These are phyloP conservation scores for Aspergillus japonicus DNA, from an alignment of 2,329 filamentous ascomycete genomes.

Conservation along the genomic window DNA sequence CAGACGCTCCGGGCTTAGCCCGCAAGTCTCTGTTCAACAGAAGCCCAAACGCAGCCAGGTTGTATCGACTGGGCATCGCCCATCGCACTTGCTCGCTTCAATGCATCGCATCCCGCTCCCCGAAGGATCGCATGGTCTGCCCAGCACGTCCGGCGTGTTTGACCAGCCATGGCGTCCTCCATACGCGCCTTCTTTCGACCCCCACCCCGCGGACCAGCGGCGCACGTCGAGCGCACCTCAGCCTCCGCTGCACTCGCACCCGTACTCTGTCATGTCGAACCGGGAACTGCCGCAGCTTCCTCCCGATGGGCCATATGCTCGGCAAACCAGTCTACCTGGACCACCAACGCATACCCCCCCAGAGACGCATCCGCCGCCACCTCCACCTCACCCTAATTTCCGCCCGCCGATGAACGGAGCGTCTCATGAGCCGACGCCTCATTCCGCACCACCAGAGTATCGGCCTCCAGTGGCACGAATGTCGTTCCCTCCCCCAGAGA, in stretches of 20 bases:
- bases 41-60: conserved; percentile 22
- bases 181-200: conserved; percentile 31
- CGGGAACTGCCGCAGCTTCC: conserved; percentile 38
- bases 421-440: conserved; percentile 32
- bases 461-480: conserved; percentile 26
- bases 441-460: conserved; percentile 35
- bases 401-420: conserved; percentile 37
- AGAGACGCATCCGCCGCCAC: conserved; percentile 28
- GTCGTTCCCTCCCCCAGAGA: conserved; percentile 32
- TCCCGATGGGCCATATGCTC: conserved; percentile 34
- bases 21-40: conserved; percentile 11
- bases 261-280: conserved; percentile 31
- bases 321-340: conserved; percentile 32
- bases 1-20: conserved; percentile 9
- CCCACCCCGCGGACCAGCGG: conserved; percentile 29
- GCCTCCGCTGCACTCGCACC: conserved; percentile 28
- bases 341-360: conserved; percentile 30
- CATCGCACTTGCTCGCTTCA: conserved; percentile 2
- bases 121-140: conserved; percentile 30
- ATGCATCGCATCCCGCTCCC: conserved; percentile 35
- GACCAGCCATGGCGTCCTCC: conserved; percentile 33
- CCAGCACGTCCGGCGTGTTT: conserved; percentile 29
- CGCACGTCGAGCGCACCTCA: conserved; percentile 31
- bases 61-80: too few species aligned
- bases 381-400: conserved; percentile 28